Evolutionary conservation across 176 grass and related monocot genomes (phyloP).

Genomic region (Musa itinerans): DNA sequence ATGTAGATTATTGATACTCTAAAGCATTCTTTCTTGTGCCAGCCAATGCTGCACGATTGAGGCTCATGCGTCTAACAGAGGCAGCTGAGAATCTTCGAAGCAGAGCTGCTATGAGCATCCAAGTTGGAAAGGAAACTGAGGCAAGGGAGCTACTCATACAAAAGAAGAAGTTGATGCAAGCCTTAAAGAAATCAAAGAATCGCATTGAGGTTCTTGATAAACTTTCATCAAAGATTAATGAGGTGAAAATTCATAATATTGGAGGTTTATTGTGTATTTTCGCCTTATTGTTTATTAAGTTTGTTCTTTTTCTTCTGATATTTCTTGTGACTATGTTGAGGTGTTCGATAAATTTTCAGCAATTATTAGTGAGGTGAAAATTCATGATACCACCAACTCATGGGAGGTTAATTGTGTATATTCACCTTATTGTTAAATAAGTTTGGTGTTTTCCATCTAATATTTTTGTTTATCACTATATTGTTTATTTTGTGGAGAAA

Average conservation of each 20-base stretch:
- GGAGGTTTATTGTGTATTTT: neutral
- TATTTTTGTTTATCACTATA: neutral
- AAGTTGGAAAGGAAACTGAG: constrained; percentile 57
- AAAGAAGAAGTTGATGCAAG: constrained; percentile 85
- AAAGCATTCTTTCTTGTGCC: constrained; percentile 20
- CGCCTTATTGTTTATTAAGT: neutral
- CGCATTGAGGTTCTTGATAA: constrained; percentile 73
- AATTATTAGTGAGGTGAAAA: constrained; percentile 67
- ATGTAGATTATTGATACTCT: constrained; percentile 12
- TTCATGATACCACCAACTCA: neutral
- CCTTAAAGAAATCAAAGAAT: constrained; percentile 65
- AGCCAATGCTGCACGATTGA: constrained; percentile 59
- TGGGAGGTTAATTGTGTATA: neutral
- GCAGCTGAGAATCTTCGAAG: constrained; percentile 81
- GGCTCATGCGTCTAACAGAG: constrained; percentile 80
- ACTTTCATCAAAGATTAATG: constrained; percentile 72
- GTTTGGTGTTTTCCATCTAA: neutral
- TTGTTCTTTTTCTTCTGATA: neutral
- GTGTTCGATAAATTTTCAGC: constrained; percentile 69
- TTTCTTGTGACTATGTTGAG: constrained; percentile 24
- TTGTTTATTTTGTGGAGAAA: neutral
- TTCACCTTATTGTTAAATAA: neutral
- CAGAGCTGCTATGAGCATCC: constrained; percentile 44
- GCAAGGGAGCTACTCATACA: constrained; percentile 76
- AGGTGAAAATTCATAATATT: constrained; percentile 34